phyloP scores from a whole-genome alignment of 208 protist species.

The Leishmania lainsoni region DNA sequence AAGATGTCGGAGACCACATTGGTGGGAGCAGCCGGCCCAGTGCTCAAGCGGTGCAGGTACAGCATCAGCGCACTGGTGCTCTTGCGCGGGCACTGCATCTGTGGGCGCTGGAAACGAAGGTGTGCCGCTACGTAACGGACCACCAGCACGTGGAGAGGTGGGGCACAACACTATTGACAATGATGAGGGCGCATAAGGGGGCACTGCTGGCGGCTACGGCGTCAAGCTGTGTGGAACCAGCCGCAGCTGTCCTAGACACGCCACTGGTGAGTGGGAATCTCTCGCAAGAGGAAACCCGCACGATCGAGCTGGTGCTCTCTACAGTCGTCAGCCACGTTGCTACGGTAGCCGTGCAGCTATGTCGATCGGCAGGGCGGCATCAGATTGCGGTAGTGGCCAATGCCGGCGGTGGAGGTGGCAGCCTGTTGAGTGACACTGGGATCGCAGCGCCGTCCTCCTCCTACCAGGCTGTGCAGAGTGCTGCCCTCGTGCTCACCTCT shows the following conservation, averaged over 20 bases:
- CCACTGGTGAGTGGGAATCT: not conserved
- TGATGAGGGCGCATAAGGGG: conserved; percentile 9
- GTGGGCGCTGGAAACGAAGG: conserved; percentile 22
- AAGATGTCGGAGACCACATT: not conserved
- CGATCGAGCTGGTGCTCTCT: conserved; percentile 17
- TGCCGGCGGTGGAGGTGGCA: not conserved
- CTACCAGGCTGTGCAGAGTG: conserved; percentile 28
- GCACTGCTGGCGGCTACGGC: conserved; percentile 12
- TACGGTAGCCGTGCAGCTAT: conserved; percentile 30
- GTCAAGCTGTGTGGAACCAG: not conserved
- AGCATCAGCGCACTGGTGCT: conserved; percentile 32
- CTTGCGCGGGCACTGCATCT: conserved; percentile 25
- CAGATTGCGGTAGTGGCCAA: conserved; percentile 5
- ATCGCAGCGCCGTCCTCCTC: conserved; percentile 1
- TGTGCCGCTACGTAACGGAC: conserved; percentile 28
- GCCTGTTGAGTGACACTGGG: not conserved
- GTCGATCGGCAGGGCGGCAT: conserved; percentile 21
- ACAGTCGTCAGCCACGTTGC: conserved; percentile 21
- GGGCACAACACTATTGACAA: conserved; percentile 18
- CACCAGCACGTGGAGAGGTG: conserved; percentile 19
- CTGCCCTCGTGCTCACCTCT: conserved; percentile 21
- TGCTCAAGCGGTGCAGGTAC: conserved; percentile 2
- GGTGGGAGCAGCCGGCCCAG: not conserved
- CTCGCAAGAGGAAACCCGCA: conserved; percentile 13
- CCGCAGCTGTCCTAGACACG: not conserved